Evolutionary conservation across 2,329 filamentous ascomycete species (phyloP), one percentile per base, ranked within the genome.

Genomic region (Penicillium nordicum): DNA sequence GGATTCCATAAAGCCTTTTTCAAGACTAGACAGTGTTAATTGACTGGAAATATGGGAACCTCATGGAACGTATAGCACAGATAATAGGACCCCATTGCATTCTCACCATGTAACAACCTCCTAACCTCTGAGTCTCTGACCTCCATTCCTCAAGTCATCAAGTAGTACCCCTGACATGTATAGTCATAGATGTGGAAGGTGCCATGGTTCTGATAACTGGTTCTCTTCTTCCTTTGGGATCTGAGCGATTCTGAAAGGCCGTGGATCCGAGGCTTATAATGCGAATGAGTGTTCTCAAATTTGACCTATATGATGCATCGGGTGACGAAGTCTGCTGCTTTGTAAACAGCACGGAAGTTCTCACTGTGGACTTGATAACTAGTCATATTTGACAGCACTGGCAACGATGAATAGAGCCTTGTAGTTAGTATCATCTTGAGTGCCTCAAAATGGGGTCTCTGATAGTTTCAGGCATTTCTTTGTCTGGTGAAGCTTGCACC

Each of bases 201-300:
- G 14, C 3, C 18, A n/a, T 16, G 43, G 7, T n/a, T 11, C 1
- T 21, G 3, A 11, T 36, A 2, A 16, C 25, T 18, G 3, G 44
- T 11, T 4, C 12, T n/a, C 8, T n/a, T 36, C 21, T 23, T 47
- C 6, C 3, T 11, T n/a, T n/a, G 9, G 14, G 8, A 18, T 18
- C 14, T 18, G 21, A 14, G 11, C 3, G 1, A n/a, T 12, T 12
- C 36, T 37, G 10, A 25, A 45, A 36, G 14, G 30, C 18, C 7
- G 21, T 47, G 14, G 5, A 25, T 47, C 12, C 6, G 30, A n/a
- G 14, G 30, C 14, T 40, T 51, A 57, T 43, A 65, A 46, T 14
- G 18, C 23, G 43, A 5, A n/a, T 45, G 12, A 34, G 8, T 23
- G 29, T 21, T 21, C n/a, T 21, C 27, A 4, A 44, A 21, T 1